phyloP scores from a whole-genome alignment of 495 filamentous ascomycete genomes.

The Aspergillus nanangensis region DNA sequence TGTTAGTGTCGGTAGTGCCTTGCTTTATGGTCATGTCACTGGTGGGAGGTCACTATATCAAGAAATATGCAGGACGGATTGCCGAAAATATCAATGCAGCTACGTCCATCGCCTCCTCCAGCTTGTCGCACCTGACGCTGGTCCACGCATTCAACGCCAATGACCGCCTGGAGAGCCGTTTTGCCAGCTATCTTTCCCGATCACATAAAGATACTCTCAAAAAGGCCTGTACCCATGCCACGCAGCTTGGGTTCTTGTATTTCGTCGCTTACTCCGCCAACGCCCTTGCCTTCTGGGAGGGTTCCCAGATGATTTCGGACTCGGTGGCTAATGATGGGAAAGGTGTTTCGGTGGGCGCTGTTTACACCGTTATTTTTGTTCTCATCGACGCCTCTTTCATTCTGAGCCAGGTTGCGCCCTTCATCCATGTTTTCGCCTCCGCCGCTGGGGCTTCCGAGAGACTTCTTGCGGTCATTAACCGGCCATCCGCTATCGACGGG shows the following conservation, averaged over 20 bases:
- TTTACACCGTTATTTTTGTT: conserved; percentile 62
- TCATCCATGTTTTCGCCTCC: conserved; percentile 56
- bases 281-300: conserved; percentile 63
- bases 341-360: conserved; percentile 47
- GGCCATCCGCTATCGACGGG: conserved; percentile 46
- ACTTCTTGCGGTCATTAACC: conserved; percentile 46
- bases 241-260: conserved; percentile 57
- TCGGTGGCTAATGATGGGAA: conserved; percentile 33
- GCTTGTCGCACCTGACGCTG: conserved; percentile 37
- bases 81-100: conserved; percentile 42
- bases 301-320: conserved; percentile 49
- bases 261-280: conserved; percentile 62
- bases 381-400: conserved; percentile 59
- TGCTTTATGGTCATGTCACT: conserved; percentile 61
- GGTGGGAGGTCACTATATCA: conserved; percentile 53
- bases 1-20: conserved; percentile 54
- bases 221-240: conserved; percentile 51
- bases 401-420: conserved; percentile 58
- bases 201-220: conserved; percentile 50
- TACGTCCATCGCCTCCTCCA: conserved; percentile 43
- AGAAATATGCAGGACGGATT: conserved; percentile 49
- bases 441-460: conserved; percentile 51
- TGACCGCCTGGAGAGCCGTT: conserved; percentile 44
- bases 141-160: conserved; percentile 46
- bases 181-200: conserved; percentile 35